A percentile compares a stretch with the other conserved stretches of the same genome.
phyloP scores from a whole-genome alignment of 352 stramenopile genomes.

The Stephanocyclus meneghinianus region DNA sequence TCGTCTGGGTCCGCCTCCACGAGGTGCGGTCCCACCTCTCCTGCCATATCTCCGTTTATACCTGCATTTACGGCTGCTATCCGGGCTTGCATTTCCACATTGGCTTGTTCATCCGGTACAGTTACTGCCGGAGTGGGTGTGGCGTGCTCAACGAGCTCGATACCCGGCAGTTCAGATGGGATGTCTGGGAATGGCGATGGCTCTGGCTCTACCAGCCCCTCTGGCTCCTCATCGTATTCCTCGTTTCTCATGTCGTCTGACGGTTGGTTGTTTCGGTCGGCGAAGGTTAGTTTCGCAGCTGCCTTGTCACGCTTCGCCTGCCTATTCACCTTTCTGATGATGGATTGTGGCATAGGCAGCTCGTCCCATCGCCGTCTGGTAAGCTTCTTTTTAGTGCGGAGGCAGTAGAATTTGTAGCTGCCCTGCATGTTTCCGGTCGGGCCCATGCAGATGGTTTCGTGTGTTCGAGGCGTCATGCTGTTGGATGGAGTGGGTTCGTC shows the following conservation, averaged over 20 bases:
- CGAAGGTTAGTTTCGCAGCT: not conserved
- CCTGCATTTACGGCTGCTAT: no score
- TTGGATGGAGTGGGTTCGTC: slow-evolving; percentile 36
- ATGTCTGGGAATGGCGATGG: not conserved
- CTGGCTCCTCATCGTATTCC: not conserved
- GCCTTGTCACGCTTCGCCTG: not conserved
- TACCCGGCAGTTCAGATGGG: not conserved
- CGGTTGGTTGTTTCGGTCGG: not conserved
- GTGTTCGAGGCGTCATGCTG: slow-evolving; percentile 16
- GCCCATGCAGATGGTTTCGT: slow-evolving; percentile 31
- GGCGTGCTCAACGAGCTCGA: not conserved
- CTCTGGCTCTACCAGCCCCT: no score
- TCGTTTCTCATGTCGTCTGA: not conserved
- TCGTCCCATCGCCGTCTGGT: slow-evolving; percentile 15
- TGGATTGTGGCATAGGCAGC: slow-evolving; percentile 21
- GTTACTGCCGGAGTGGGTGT: no score
- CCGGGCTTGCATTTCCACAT: no score
- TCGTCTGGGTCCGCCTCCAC: no score
- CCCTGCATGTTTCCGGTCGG: slow-evolving; percentile 43
- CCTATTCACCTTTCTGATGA: slow-evolving; percentile 1
- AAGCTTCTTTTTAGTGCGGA: slow-evolving; percentile 31
- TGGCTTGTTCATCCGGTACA: no score
- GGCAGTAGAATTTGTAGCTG: slow-evolving; percentile 37
- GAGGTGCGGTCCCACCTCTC: no score
- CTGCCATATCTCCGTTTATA: no score